Conservation (phyloP, 1,284 basidiomycete species). For the Tylopilus sp. region DNA sequence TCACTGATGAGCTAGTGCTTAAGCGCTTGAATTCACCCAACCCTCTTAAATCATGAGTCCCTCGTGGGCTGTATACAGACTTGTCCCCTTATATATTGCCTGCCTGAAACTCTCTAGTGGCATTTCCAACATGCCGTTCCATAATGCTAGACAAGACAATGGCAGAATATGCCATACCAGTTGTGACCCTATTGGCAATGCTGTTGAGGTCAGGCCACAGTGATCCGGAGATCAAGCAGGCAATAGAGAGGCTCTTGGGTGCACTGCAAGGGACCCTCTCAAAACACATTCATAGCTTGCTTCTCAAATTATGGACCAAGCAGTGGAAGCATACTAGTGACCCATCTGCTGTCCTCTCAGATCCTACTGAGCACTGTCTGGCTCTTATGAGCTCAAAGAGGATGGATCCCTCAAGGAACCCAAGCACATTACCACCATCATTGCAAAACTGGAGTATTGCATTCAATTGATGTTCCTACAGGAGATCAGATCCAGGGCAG, state of each 20-base stretch:
- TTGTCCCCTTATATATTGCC: too few relatives aligned
- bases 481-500: constrained; percentile 19
- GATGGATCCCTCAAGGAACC: too few relatives aligned
- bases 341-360: constrained; percentile 12
- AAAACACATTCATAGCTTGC: not conserved
- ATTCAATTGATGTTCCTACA: constrained; percentile 35
- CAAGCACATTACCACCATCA: constrained; percentile 25
- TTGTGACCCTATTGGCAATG: not conserved
- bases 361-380: constrained; percentile 36
- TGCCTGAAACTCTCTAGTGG: not conserved
- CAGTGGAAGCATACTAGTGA: constrained; percentile 7
- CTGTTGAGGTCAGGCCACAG: not conserved
- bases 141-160: not conserved
- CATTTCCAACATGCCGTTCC: not conserved
- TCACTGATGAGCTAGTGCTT: not conserved
- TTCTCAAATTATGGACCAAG: constrained; percentile 19
- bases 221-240: too few relatives aligned
- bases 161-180: not conserved
- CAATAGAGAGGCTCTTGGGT: too few relatives aligned
- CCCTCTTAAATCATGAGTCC: not conserved
- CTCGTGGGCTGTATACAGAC: too few relatives aligned
- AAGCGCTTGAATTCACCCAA: not conserved
- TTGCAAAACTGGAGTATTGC: constrained; percentile 31
- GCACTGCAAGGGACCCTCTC: too few relatives aligned
- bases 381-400: constrained; percentile 26